Percentiles rank a stretch among this genome's conserved stretches.
phyloP scores from a whole-genome alignment of 345 rosid species.

The Salix brachista region DNA sequence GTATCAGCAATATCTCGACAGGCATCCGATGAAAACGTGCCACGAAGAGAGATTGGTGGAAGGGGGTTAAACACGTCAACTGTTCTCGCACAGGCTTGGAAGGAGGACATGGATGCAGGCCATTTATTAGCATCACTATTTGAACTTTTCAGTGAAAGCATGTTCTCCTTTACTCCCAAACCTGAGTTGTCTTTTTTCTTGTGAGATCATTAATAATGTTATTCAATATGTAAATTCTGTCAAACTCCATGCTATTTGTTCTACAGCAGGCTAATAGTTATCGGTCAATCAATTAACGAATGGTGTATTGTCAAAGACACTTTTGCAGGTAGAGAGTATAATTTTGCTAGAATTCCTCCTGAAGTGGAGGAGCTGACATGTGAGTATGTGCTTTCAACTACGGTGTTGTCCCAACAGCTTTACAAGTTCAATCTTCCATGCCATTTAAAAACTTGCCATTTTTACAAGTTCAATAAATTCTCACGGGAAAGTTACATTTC shows the following conservation, averaged over 20 bases:
- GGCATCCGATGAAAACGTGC: slow-evolving; percentile 30
- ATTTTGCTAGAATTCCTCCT: too few species aligned
- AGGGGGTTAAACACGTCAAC: slow-evolving; percentile 35
- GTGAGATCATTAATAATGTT: slow-evolving; percentile 24
- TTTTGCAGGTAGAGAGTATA: too few species aligned
- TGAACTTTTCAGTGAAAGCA: slow-evolving; percentile 66
- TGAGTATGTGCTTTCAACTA: too few species aligned
- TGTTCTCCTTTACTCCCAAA: slow-evolving; percentile 57
- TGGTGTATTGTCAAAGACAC: neutral
- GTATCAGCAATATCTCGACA: slow-evolving; percentile 37
- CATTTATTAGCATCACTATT: slow-evolving; percentile 49
- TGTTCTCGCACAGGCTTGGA: slow-evolving; percentile 60
- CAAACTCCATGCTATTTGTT: neutral
- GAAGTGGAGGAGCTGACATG: too few species aligned
- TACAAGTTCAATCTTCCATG: too few species aligned
- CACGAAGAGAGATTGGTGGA: slow-evolving; percentile 31
- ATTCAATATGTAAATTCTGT: slow-evolving; percentile 13
- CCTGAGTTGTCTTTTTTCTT: slow-evolving; percentile 62
- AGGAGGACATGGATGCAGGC: slow-evolving; percentile 53
- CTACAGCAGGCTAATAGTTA: neutral
- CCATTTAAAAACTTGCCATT: too few species aligned
- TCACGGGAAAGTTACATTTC: too few species aligned
- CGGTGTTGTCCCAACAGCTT: too few species aligned
- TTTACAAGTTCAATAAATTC: too few species aligned
- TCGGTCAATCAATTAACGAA: neutral